Percentiles rank a stretch among this genome's conserved stretches.
These are phyloP conservation scores for Xylaria telfairii DNA, from an alignment of 495 filamentous ascomycete genomes.

Conservation along the genomic window DNA sequence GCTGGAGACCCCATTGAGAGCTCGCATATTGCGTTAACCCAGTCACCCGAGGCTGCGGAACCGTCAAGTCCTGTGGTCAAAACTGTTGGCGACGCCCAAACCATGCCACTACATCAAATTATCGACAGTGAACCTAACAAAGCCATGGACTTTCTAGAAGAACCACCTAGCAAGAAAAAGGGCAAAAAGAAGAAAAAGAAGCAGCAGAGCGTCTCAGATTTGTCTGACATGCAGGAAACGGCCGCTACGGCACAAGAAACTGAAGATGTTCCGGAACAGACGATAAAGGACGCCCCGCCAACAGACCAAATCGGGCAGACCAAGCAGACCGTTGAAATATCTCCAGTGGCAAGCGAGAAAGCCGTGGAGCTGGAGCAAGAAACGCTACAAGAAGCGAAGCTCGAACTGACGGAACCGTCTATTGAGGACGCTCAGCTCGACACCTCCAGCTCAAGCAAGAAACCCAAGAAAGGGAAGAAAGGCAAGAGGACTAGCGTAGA, in stretches of 20 bases:
- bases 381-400: background rate
- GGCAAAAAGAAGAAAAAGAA: slow-evolving; percentile 35
- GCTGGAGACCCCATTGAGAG: slow-evolving; percentile 25
- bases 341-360: background rate
- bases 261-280: slow-evolving; percentile 9
- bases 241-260: background rate
- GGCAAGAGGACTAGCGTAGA: slow-evolving; percentile 22
- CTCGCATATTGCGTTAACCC: slow-evolving; percentile 24
- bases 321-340: background rate
- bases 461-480: slow-evolving; percentile 27
- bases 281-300: background rate
- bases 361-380: background rate
- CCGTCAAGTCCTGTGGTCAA: slow-evolving; percentile 11
- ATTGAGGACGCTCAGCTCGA: slow-evolving; percentile 19
- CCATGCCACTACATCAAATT: slow-evolving; percentile 23
- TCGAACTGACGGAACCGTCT: background rate
- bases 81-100: slow-evolving; percentile 19
- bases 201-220: slow-evolving; percentile 26
- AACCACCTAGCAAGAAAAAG: slow-evolving; percentile 34
- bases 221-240: slow-evolving; percentile 22
- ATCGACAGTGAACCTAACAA: slow-evolving; percentile 22
- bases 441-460: slow-evolving; percentile 25
- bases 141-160: slow-evolving; percentile 11
- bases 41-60: slow-evolving; percentile 24
- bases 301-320: background rate